A percentile compares a stretch with the other conserved stretches of the same genome.
phyloP scores from a whole-genome alignment of 495 filamentous ascomycete genomes.

The Niebla homalea region DNA sequence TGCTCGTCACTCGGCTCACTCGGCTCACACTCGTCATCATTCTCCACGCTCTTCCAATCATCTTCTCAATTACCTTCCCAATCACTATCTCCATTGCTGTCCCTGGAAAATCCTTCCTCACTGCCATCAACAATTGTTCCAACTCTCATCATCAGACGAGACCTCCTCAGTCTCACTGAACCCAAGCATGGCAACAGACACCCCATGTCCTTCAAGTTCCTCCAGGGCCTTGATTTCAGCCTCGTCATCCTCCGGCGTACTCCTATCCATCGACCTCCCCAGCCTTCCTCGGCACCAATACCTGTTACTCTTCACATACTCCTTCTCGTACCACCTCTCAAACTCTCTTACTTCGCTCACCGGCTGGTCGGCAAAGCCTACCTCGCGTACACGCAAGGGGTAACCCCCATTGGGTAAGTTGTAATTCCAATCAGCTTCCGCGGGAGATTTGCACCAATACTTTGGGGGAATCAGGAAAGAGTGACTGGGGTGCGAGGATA shows the following conservation, averaged over 20 bases:
- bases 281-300: neutral
- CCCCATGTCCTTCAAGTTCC: neutral
- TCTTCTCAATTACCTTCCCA: no score
- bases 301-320: conserved; percentile 1
- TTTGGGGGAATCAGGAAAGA: neutral
- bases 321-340: neutral
- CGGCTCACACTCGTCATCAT: no score
- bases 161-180: no score
- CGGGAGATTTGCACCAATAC: neutral
- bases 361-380: neutral
- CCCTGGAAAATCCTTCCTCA: no score
- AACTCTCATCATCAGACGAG: no score
- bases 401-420: neutral
- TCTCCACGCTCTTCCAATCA: no score
- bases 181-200: no score
- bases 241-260: neutral
- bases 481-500: neutral
- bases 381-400: neutral
- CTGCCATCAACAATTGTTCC: no score
- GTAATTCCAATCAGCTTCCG: neutral
- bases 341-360: neutral
- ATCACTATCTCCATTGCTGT: no score
- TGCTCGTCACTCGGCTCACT: no score
- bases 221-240: neutral
- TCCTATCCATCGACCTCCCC: neutral